Conservation (phyloP, 2,329 filamentous ascomycete genomes). For the Fusarium newnesense region DNA sequence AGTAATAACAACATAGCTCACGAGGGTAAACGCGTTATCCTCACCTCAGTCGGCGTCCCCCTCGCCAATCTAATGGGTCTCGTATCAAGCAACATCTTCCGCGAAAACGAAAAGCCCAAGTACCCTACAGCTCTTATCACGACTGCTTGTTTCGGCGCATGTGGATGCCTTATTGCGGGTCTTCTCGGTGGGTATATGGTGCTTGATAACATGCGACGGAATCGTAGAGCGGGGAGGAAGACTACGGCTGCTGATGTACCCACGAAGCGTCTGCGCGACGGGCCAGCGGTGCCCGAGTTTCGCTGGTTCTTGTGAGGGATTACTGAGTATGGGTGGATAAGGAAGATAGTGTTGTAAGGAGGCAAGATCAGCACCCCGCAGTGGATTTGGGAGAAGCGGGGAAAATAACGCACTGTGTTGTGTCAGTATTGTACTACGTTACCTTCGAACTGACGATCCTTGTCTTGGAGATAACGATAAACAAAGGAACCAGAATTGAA, state of each 20-base stretch:
- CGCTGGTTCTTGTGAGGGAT: constrained; percentile 16
- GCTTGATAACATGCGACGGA: constrained; percentile 52
- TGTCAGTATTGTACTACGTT: constrained; percentile 2
- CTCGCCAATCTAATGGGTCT: constrained; percentile 56
- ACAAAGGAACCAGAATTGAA: neutral
- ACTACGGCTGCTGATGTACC: constrained; percentile 10
- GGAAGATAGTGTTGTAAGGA: too few relatives aligned
- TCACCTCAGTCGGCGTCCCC: neutral
- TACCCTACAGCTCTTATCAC: constrained; percentile 74
- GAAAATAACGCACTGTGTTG: constrained; percentile 10
- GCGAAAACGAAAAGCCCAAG: constrained; percentile 69
- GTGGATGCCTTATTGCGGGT: constrained; percentile 65
- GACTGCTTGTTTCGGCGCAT: constrained; percentile 71
- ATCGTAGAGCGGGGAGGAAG: constrained; percentile 8
- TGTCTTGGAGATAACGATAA: neutral
- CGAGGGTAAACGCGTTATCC: rapidly evolving
- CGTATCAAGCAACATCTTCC: constrained; percentile 75
- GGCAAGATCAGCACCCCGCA: neutral
- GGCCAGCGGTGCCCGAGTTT: constrained; percentile 14
- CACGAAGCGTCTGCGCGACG: neutral
- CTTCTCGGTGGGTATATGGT: constrained; percentile 71
- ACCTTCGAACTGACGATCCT: neutral
- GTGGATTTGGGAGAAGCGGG: neutral
- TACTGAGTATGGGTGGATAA: too few relatives aligned
- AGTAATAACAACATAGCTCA: neutral